These are phyloP conservation scores for Phytophthora vignae DNA, from an alignment of 352 stramenopile genomes.

Conservation along the genomic window DNA sequence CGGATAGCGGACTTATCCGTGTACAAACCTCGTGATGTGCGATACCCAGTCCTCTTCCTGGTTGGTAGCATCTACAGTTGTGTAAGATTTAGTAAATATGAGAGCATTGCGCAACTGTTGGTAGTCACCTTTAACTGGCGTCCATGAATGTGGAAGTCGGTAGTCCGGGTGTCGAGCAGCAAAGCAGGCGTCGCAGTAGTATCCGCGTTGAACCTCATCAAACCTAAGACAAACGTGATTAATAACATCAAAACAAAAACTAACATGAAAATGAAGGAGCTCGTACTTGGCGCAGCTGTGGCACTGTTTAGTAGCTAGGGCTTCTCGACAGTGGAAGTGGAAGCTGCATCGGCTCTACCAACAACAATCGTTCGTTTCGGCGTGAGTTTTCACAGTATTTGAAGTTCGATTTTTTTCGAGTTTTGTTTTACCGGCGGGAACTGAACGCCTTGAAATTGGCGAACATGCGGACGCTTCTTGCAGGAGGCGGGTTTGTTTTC, in stretches of 20 bases:
- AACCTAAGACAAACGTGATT: slow-evolving; percentile 44
- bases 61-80: slow-evolving; percentile 50
- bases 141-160: slow-evolving; percentile 64
- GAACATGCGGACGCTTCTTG: slow-evolving; percentile 34
- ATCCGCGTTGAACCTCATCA: slow-evolving; percentile 54
- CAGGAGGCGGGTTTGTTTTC: slow-evolving; percentile 5
- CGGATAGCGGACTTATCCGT: background rate
- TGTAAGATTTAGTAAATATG: background rate
- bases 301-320: slow-evolving; percentile 67
- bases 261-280: background rate
- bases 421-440: slow-evolving; percentile 28
- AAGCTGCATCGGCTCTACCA: slow-evolving; percentile 61
- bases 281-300: slow-evolving; percentile 72
- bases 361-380: too few species aligned
- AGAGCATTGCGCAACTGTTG: slow-evolving; percentile 6
- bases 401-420: background rate
- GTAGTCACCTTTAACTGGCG: slow-evolving; percentile 42
- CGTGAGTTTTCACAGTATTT: background rate
- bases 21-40: slow-evolving; percentile 59
- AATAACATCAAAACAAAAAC: too few species aligned
- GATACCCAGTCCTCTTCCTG: slow-evolving; percentile 70
- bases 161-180: slow-evolving; percentile 57
- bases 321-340: slow-evolving; percentile 54
- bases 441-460: slow-evolving; percentile 29
- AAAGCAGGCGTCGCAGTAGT: slow-evolving; percentile 82